Base-by-base conservation (phyloP, 768 basidiomycete species). In the Cystofilobasidium capitatum region DNA sequence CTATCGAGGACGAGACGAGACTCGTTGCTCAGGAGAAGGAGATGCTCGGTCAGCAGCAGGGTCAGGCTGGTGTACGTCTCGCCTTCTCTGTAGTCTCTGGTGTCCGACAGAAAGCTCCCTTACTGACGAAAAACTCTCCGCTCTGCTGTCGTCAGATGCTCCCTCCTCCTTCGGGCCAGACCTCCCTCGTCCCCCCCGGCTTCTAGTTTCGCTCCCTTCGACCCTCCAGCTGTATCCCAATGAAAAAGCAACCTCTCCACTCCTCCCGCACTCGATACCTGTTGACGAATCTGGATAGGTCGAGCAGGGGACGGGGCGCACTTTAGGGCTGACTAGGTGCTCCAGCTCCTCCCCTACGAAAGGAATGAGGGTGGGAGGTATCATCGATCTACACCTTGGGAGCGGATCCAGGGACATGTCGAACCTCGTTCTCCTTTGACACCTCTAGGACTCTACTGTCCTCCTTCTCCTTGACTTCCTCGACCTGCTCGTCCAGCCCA, bases 1-100 rank as follows among this genome's bases (percentile, higher is more conserved):
- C 86, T 69, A 81, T 98, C 73, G 96, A 99, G 79, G 94, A 96
- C 78, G 96, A 99, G 80, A 88, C 89, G 63, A 91, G 92, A 79
- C 83, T 94, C 66, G 87, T 91, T 14, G 86, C 87, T 57, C 92
- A 97, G 79, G 96, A 98, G 79, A 86, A 88, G 79, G 92, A 97
- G 79, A 84, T 90, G 83, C 80, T 89, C 70, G 89, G 89, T 62
- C 92, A 94, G 77, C 90, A 92, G 76, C 88, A 90, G 77, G 92
- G 92, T 51, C 87, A 87, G 16, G 89, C 91, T 77, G 88, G 89
- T 84, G 91, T 89, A 66, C 68, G 81, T 82, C 33, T 6, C 20
- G 14, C 9, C 8, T 24, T 24, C 1, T 33, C n/a, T 58, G 24
- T n/a, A 8, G 8, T 22, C 7, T 40, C 26, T 33, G 20, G 3